Percentiles rank a stretch among this genome's conserved stretches.
phyloP scores from a whole-genome alignment of 2,329 filamentous ascomycete genomes.

The Aspergillus novofumigatus region DNA sequence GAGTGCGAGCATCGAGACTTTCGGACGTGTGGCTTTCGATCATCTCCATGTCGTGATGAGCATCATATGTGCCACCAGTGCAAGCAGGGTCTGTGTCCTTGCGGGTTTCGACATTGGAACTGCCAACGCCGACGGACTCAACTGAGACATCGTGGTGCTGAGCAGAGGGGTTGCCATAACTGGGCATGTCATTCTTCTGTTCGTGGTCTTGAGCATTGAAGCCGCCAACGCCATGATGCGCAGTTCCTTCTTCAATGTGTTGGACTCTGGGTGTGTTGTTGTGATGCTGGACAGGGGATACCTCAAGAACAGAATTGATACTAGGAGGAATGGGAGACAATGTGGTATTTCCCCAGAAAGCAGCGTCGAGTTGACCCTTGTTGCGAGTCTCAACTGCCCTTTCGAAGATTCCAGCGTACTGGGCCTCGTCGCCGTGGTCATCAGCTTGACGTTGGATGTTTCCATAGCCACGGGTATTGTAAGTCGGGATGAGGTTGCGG shows the following conservation, averaged over 20 bases:
- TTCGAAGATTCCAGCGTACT: not conserved
- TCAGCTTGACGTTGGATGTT: not conserved
- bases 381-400: not conserved
- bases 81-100: not conserved
- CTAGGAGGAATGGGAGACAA: not conserved
- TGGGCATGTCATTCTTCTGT: not conserved
- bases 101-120: not conserved
- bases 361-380: not conserved
- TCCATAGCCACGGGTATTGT: not conserved
- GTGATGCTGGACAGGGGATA: not conserved
- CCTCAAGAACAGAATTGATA: not conserved
- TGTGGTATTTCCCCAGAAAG: too few species aligned
- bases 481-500: not conserved
- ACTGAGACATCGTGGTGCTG: not conserved
- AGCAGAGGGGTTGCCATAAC: not conserved
- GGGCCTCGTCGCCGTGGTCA: not conserved
- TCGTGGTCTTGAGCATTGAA: not conserved
- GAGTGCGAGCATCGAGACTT: not conserved
- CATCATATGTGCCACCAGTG: not conserved
- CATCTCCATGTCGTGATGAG: not conserved
- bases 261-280: too few species aligned
- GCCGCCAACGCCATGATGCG: too few species aligned
- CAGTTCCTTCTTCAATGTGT: too few species aligned
- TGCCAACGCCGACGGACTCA: not conserved
- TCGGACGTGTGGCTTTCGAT: not conserved